Percentiles rank a stretch among this genome's conserved stretches.
Evolutionary conservation across 352 stramenopile genomes (phyloP).

Genomic region (Globisporangium mamillatum): DNA sequence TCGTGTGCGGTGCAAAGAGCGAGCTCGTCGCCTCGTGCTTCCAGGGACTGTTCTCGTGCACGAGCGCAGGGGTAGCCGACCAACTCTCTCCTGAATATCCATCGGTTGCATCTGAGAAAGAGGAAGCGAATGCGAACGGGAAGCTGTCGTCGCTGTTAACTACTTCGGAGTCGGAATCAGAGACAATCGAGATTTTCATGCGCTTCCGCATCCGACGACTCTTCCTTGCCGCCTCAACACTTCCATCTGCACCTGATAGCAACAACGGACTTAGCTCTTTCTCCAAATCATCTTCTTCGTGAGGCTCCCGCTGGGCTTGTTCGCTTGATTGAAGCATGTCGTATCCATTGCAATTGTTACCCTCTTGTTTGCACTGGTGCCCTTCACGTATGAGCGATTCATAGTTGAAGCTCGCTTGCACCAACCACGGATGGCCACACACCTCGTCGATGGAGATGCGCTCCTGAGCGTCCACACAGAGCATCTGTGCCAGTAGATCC

Average conservation of each 20-base stretch:
- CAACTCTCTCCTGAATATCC: background rate
- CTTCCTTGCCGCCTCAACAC: background rate
- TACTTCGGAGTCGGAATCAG: background rate
- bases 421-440: slow-evolving; percentile 40
- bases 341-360: background rate
- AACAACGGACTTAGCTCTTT: background rate
- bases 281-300: slow-evolving; percentile 2
- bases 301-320: background rate
- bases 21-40: background rate
- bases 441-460: slow-evolving; percentile 37
- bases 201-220: slow-evolving; percentile 8
- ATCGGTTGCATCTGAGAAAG: background rate
- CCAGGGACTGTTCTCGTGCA: slow-evolving; percentile 12
- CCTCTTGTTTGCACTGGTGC: background rate
- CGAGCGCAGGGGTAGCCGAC: slow-evolving; percentile 4
- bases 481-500: slow-evolving; percentile 36
- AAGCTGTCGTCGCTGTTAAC: background rate
- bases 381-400: background rate
- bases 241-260: background rate
- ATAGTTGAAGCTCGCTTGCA: background rate
- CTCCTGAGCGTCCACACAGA: slow-evolving; percentile 32
- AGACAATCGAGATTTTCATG: slow-evolving; percentile 16
- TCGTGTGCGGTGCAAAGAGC: slow-evolving; percentile 12
- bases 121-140: background rate
- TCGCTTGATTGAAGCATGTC: background rate